Percentiles rank a stretch among this genome's conserved stretches.
Conservation (phyloP, 192 early-diverging fungal genomes). For the Jimgerdemannia lactiflua region DNA sequence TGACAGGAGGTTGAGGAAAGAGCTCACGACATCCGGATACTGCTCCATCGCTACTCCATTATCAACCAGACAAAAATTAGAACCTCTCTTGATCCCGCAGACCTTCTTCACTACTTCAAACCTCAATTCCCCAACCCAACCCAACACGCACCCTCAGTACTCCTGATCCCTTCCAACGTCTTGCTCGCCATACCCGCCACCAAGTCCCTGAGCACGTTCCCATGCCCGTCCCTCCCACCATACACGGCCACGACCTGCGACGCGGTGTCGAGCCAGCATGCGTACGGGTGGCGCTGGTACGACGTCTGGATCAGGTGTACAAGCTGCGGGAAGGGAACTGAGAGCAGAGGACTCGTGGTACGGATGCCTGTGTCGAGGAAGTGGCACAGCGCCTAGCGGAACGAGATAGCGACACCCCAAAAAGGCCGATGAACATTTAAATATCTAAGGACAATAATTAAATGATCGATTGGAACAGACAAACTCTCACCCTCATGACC, state of each 20-base stretch:
- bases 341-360: constrained; percentile 37
- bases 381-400: constrained; percentile 33
- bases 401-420: neutral
- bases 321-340: constrained; percentile 36
- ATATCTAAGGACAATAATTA: neutral
- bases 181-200: constrained; percentile 20
- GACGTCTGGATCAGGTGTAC: constrained; percentile 32
- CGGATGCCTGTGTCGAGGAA: constrained; percentile 48
- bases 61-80: neutral
- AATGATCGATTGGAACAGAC: too few relatives aligned
- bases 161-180: constrained; percentile 41
- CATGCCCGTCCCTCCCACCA: constrained; percentile 33
- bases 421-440: neutral
- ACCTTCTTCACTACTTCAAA: neutral
- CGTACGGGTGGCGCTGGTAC: constrained; percentile 26
- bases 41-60: constrained; percentile 48
- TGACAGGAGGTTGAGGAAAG: constrained; percentile 45
- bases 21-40: constrained; percentile 45
- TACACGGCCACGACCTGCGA: constrained; percentile 45
- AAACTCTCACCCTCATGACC: constrained; percentile 32
- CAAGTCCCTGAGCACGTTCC: constrained; percentile 25
- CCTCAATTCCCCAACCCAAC: neutral
- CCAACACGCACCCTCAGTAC: constrained; percentile 27
- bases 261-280: constrained; percentile 50
- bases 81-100: neutral